These are phyloP conservation scores for Ananas comosus DNA, from an alignment of 176 grass and related monocot genomes.

Conservation along the genomic window DNA sequence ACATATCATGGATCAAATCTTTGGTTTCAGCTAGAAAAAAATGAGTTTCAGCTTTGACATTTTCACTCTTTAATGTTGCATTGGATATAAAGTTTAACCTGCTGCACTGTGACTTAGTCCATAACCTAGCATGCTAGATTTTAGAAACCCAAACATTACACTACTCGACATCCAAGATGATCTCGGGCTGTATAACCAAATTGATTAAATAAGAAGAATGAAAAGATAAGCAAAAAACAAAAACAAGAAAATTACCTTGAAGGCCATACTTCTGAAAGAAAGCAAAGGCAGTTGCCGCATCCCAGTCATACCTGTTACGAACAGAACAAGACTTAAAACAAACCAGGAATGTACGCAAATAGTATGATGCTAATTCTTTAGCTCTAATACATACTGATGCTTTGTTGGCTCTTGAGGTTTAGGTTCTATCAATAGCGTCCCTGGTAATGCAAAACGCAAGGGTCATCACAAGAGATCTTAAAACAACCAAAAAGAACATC, in stretches of 20 bases:
- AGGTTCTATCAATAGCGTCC: conserved; percentile 80
- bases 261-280: conserved; percentile 96
- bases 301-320: conserved; percentile 88
- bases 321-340: background rate
- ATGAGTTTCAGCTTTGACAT: too few relatives aligned
- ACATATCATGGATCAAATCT: too few relatives aligned
- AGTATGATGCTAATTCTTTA: background rate
- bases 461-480: background rate
- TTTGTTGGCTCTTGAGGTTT: conserved; percentile 99
- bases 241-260: conserved; percentile 37
- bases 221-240: background rate
- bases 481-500: background rate
- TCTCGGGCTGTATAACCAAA: background rate
- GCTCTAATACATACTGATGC: conserved; percentile 62
- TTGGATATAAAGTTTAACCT: too few relatives aligned
- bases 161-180: background rate
- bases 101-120: too few relatives aligned
- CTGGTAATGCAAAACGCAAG: conserved; percentile 28
- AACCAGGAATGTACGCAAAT: background rate
- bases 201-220: background rate
- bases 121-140: background rate
- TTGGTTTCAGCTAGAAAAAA: too few relatives aligned
- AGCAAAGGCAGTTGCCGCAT: conserved; percentile 82
- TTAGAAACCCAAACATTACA: background rate
- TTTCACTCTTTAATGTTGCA: too few relatives aligned